Base-by-base conservation (phyloP, 768 basidiomycete species). In the Hypsizygus marmoreus region DNA sequence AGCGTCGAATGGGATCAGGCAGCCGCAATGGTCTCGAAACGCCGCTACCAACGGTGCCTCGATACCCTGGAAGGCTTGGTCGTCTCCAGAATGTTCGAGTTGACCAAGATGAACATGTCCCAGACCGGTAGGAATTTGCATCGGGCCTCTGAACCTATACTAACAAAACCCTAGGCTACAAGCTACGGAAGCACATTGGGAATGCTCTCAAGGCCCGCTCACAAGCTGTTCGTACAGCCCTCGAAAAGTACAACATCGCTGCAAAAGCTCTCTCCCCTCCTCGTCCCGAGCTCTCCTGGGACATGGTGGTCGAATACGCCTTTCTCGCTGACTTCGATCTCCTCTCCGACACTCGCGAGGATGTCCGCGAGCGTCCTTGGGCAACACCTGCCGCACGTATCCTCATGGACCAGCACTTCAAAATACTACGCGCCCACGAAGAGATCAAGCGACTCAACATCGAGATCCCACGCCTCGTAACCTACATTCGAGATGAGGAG, bases 31-130 rank as follows among this genome's bases (percentile, higher is more conserved):
- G 44, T 53, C 0, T 16, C n/a, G 0, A 26, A 23, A 10, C 35
- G 32, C 0, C 29, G 46, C 0, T 54, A 58, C 17, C 56, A 57
- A 7, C 36, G 53, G 20, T 48, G 42, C 14, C 40, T 66, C 1
- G 58, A 66, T 41, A 8, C 22, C 5, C 42, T 61, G 16, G 57
- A 66, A 43, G 37, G 33, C 0, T 43, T 63, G 7, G 31, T 64
- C 4, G 47, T 61, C 5, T 43, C 44, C 2, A 23, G 52, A 14
- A 54, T 64, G 54, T 61, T 64, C 48, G 56, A 64, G 42, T 51
- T 64, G 1, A 51, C 50, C 2, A 62, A 62, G 40, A 58, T 59
- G 52, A 61, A 62, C 39, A 50, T 57, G 45, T 57, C 59, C 3
- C 46, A 52, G 6, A 65, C 65, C 7, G 63, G 64, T 68, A 30